These are phyloP conservation scores for Aspergillus flavus DNA, from an alignment of 2,329 filamentous ascomycete genomes.

Conservation along the genomic window DNA sequence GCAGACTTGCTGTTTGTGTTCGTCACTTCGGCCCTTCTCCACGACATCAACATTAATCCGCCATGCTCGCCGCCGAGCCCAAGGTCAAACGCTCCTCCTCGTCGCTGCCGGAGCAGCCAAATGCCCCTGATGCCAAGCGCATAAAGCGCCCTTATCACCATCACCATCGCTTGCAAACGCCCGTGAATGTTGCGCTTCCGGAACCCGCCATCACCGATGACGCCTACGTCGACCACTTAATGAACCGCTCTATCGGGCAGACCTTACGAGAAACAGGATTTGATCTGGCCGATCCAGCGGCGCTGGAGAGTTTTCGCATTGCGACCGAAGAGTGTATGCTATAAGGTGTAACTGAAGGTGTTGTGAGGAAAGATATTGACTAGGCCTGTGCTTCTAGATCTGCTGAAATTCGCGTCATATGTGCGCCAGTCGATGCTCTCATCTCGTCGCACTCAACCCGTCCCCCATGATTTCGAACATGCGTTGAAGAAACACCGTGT, in stretches of 20 bases:
- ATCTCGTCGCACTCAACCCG: constrained; percentile 57
- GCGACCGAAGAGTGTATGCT: constrained; percentile 62
- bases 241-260: constrained; percentile 58
- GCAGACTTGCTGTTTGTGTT: constrained; percentile 19
- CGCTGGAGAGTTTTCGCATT: constrained; percentile 58
- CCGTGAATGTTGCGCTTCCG: constrained; percentile 31
- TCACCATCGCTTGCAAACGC: constrained; percentile 44
- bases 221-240: constrained; percentile 55
- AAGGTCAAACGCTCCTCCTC: constrained; percentile 39
- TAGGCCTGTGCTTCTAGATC: constrained; percentile 44
- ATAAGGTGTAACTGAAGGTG: constrained; percentile 1
- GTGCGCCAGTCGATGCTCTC: constrained; percentile 61
- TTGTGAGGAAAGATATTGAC: constrained; percentile 16
- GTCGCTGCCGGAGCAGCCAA: constrained; percentile 18
- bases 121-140: constrained; percentile 33
- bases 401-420: constrained; percentile 56
- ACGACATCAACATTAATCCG: constrained; percentile 19
- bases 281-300: constrained; percentile 56
- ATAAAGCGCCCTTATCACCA: constrained; percentile 45
- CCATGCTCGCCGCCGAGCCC: constrained; percentile 34
- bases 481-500: constrained; percentile 37
- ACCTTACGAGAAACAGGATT: constrained; percentile 57
- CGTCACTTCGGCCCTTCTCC: constrained; percentile 14
- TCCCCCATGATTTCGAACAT: constrained; percentile 62
- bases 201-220: constrained; percentile 54